Base-by-base conservation (phyloP, 768 basidiomycete species). In the Mycena olivaceomarginata region DNA sequence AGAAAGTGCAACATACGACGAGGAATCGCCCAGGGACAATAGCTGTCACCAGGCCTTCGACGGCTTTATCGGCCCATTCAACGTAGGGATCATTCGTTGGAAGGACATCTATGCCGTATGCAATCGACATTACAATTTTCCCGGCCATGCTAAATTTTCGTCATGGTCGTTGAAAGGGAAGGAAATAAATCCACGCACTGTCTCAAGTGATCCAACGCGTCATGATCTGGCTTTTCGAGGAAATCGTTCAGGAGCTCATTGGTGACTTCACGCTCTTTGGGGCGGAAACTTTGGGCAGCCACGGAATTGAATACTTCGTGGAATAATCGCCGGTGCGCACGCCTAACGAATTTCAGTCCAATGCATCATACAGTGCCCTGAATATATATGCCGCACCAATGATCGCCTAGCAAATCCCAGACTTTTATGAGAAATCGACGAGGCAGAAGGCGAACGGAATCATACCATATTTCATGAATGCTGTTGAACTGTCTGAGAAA, bases 41-140 rank as follows among this genome's bases (percentile, higher is more conserved):
- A 1, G 88, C 88, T 41, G 82, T 77, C 11, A 80, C 81, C 60
- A 89, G 79, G 5, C 82, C 81, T 8, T 84, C 77, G 12, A 87
- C 79, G 4, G 89, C 87, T 8, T 85, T 80, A 41, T 90, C 86
- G 0, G 88, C 89, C 1, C 87, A 81, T 0, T 80, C 77, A 45
- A 92, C 83, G 76, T 87, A 88, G 4, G 90, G 88, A 76, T 92
- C 91, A 70, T 88, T 79, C 16, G 80, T 59, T 0, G 86, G 82
- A 48, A 84, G 75, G 11, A 88, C 84, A 15, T 88, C 80, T 22
- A 91, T 84, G 3, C 91, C 92, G 76, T 92, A 91, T 0, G 88
- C 87, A 11, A 90, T 75, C 0, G 85, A 85, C 66, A 91, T 81
- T 13, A 88, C 81, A 22, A 87, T 82, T n/a, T 85, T 83, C 13